Percentiles rank a stretch among this genome's conserved stretches.
phyloP scores from a whole-genome alignment of 805 yeast species.

The Starmerella asiatica region DNA sequence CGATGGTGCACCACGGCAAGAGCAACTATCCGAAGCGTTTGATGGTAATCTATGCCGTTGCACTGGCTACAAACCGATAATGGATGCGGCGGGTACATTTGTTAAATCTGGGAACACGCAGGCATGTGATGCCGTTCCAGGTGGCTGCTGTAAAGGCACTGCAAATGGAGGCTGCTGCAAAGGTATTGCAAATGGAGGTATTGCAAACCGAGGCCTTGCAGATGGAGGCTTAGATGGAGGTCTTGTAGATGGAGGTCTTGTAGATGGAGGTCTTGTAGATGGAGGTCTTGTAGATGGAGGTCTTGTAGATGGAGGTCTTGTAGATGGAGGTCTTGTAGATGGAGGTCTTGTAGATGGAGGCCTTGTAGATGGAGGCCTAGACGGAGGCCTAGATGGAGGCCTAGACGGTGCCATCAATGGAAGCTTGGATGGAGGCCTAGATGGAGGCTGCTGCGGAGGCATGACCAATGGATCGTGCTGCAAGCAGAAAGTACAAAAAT shows the following conservation, averaged over 20 bases:
- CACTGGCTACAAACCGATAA: slow-evolving; percentile 39
- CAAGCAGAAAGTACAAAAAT: background rate
- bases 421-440: background rate
- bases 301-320: too few species aligned
- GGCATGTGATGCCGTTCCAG: slow-evolving; percentile 6
- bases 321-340: too few species aligned
- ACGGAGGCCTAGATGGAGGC: background rate
- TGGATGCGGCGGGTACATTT: slow-evolving; percentile 36
- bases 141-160: slow-evolving; percentile 8
- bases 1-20: slow-evolving; percentile 29
- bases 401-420: background rate
- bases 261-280: background rate
- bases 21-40: slow-evolving; percentile 33
- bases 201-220: background rate
- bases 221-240: background rate
- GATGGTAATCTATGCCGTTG: slow-evolving; percentile 39
- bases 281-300: too few species aligned
- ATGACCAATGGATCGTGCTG: background rate
- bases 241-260: background rate
- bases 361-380: background rate
- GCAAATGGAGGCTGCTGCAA: slow-evolving; percentile 14
- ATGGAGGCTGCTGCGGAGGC: slow-evolving; percentile 2
- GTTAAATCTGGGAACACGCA: slow-evolving; percentile 12
- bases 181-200: background rate
- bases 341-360: background rate